Percentiles rank a stretch among this genome's conserved stretches.
Conservation (phyloP, 495 filamentous ascomycete species). For the Talaromyces proteolyticus region DNA sequence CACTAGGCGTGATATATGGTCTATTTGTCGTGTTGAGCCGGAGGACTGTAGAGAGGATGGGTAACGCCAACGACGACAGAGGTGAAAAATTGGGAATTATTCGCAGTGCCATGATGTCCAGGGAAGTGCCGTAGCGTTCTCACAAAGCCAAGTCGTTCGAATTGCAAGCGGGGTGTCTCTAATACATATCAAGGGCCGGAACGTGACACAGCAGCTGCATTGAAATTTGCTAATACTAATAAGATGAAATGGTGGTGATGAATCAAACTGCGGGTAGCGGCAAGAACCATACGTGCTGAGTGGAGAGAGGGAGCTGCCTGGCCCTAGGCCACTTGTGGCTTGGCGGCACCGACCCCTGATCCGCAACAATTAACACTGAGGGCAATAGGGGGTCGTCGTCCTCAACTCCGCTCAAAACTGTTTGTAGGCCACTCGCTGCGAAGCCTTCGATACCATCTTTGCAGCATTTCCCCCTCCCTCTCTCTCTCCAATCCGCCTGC, state of each 20-base stretch:
- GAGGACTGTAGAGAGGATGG: slow-evolving; percentile 27
- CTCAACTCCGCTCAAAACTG: background rate
- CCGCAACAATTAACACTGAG: slow-evolving; percentile 28
- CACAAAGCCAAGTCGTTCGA: too few relatives aligned
- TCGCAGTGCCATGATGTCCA: background rate
- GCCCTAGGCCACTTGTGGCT: slow-evolving; percentile 26
- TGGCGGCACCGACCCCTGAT: slow-evolving; percentile 29
- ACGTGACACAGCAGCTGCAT: background rate
- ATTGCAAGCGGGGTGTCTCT: too few relatives aligned
- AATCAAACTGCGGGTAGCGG: background rate
- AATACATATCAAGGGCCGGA: too few relatives aligned
- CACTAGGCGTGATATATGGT: slow-evolving; percentile 40
- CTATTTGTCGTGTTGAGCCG: slow-evolving; percentile 29
- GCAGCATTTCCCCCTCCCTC: too few relatives aligned
- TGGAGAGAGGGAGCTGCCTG: slow-evolving; percentile 14
- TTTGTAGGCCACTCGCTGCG: too few relatives aligned
- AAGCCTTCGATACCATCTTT: too few relatives aligned
- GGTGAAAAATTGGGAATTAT: background rate
- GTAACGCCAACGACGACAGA: slow-evolving; percentile 13
- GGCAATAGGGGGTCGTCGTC: slow-evolving; percentile 30
- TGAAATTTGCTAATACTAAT: background rate
- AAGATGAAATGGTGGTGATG: background rate
- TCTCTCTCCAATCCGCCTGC: too few relatives aligned
- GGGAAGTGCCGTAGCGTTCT: too few relatives aligned
- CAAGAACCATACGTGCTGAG: too few relatives aligned